Evolutionary conservation across 2,329 filamentous ascomycete genomes (phyloP).

Genomic region (Neoscytalidium dimidiatum): DNA sequence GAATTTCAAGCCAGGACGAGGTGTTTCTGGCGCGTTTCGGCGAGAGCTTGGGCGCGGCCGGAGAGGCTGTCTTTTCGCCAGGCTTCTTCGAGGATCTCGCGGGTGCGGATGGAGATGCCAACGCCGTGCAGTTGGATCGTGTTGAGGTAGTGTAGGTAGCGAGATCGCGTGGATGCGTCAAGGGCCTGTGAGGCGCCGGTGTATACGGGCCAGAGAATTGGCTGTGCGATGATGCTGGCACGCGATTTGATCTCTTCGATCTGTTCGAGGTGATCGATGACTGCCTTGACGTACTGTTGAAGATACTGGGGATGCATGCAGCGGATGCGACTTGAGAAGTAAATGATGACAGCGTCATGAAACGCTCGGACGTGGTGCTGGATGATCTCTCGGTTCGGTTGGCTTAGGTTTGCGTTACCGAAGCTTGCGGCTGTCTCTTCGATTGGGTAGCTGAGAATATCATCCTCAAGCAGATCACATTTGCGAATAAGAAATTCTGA

Average conservation of each 20-base stretch:
- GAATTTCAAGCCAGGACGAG: no score
- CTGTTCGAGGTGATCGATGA: neutral
- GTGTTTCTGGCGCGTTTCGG: no score
- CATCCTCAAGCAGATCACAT: neutral
- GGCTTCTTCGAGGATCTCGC: neutral
- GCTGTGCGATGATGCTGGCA: neutral
- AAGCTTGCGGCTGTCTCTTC: neutral
- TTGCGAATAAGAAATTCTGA: no score
- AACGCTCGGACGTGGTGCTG: neutral
- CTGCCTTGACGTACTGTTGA: neutral
- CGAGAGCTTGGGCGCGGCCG: no score
- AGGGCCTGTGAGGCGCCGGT: neutral
- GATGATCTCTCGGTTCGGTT: neutral
- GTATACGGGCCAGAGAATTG: neutral
- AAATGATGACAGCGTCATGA: neutral
- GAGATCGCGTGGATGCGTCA: neutral
- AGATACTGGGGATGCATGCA: neutral
- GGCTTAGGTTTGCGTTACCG: neutral
- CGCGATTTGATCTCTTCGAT: neutral
- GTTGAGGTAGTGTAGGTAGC: neutral
- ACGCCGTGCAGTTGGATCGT: neutral
- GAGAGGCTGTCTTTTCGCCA: neutral
- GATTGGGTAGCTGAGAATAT: neutral
- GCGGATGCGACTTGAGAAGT: neutral
- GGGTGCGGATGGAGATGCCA: neutral